phyloP scores from a whole-genome alignment of 768 basidiomycete genomes.

The Naganishia onofrii region DNA sequence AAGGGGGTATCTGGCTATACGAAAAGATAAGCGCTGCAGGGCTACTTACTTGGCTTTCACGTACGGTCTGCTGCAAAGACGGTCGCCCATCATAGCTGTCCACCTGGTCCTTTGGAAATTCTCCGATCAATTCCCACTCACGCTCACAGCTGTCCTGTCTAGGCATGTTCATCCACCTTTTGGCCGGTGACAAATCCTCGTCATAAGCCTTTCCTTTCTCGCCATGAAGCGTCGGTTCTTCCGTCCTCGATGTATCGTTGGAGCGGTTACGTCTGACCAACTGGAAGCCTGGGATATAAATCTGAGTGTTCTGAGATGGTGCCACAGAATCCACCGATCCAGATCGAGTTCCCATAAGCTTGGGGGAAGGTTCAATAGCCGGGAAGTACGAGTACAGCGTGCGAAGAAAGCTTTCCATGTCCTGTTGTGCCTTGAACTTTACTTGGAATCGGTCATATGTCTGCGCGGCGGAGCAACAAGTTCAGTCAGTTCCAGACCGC shows the following conservation, averaged over 20 bases:
- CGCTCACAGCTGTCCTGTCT: neutral
- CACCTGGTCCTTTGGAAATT: neutral
- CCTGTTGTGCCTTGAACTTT: neutral
- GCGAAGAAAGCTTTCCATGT: neutral
- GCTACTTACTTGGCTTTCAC: neutral
- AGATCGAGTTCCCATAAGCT: neutral
- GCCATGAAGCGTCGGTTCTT: neutral
- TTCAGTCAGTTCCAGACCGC: neutral
- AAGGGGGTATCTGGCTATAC: too few relatives aligned
- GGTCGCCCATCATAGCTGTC: neutral
- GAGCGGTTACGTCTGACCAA: neutral
- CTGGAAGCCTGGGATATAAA: neutral
- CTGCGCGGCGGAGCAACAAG: neutral
- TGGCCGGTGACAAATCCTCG: neutral
- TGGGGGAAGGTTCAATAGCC: neutral
- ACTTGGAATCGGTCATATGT: constrained; percentile 8
- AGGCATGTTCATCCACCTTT: neutral
- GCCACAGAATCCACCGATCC: neutral
- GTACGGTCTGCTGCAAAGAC: neutral
- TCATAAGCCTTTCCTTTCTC: neutral
- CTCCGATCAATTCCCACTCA: neutral
- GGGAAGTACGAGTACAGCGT: constrained; percentile 7
- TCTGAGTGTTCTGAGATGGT: neutral
- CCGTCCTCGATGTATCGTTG: neutral
- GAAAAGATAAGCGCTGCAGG: neutral